phyloP scores from a whole-genome alignment of 768 basidiomycete species.

The Trametes gibbosa region DNA sequence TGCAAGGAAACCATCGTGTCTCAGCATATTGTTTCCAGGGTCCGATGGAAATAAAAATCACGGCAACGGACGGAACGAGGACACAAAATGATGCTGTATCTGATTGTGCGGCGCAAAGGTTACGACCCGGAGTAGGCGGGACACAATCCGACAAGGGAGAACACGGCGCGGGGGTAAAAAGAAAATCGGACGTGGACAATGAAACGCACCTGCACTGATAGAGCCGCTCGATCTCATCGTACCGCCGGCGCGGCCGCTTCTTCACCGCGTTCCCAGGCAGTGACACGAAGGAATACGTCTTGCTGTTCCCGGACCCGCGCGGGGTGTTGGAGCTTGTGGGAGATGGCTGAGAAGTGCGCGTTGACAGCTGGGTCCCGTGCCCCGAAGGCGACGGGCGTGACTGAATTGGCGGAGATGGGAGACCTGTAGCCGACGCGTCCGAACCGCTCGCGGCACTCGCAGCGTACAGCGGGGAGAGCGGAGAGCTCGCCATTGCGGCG shows the following conservation, averaged over 20 bases:
- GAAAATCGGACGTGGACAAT: background rate
- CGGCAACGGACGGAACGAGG: background rate
- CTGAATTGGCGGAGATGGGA: conserved; percentile 12
- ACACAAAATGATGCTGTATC: conserved; percentile 22
- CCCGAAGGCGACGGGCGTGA: conserved; percentile 4
- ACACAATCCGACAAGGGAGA: background rate
- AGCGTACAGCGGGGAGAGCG: conserved; percentile 21
- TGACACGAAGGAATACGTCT: conserved; percentile 81
- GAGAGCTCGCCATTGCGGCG: conserved; percentile 6
- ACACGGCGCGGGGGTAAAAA: background rate
- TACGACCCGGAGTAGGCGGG: background rate
- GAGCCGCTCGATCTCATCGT: conserved; percentile 94
- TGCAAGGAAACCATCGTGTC: background rate
- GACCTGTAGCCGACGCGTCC: conserved; percentile 17
- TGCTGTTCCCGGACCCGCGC: conserved; percentile 36
- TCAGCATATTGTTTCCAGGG: background rate
- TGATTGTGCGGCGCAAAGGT: conserved; percentile 1
- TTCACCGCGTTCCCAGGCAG: conserved; percentile 78
- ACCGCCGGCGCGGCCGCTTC: conserved; percentile 80
- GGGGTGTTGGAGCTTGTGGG: conserved; percentile 4
- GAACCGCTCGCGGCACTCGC: conserved; percentile 20
- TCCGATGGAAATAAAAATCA: background rate
- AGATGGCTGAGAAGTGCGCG: conserved; percentile 4
- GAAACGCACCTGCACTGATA: conserved; percentile 79
- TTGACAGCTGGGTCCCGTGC: conserved; percentile 4